A percentile compares a stretch with the other conserved stretches of the same genome.
Evolutionary conservation across 2,329 filamentous ascomycete species (phyloP).

Genomic region (Botryotinia calthae): DNA sequence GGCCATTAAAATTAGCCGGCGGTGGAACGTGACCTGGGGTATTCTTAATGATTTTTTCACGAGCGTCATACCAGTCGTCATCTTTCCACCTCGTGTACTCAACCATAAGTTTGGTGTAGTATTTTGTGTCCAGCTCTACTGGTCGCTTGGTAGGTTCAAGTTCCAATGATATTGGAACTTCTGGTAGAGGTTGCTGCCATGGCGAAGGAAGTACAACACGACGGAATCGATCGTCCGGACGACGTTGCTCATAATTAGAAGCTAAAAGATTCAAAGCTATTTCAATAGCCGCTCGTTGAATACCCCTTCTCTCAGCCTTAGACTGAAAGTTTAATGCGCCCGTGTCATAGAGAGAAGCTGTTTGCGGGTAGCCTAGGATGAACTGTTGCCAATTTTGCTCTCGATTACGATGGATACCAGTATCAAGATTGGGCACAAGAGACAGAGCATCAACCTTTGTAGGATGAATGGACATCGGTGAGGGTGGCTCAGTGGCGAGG

Average conservation of each 20-base stretch:
- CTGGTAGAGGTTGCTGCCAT: conserved; percentile 21
- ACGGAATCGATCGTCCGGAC: conserved; percentile 33
- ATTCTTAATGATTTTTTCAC: background rate
- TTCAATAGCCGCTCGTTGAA: conserved; percentile 34
- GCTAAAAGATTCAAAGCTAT: conserved; percentile 32
- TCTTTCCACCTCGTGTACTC: conserved; percentile 29
- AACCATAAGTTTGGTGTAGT: conserved; percentile 32
- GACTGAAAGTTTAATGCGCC: conserved; percentile 27
- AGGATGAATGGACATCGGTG: background rate
- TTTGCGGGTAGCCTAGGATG: conserved; percentile 11
- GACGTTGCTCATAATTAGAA: conserved; percentile 35
- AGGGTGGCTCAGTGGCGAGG: conserved; percentile 8
- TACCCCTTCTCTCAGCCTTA: conserved; percentile 34
- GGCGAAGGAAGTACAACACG: conserved; percentile 24
- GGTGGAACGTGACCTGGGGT: conserved; percentile 18
- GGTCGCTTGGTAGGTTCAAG: conserved; percentile 32
- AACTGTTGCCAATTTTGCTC: conserved; percentile 6
- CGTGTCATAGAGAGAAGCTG: background rate
- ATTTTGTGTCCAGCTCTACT: conserved; percentile 31
- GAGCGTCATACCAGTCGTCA: conserved; percentile 23
- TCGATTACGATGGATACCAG: background rate
- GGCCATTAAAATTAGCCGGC: conserved; percentile 32
- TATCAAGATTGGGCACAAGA: conserved; percentile 8
- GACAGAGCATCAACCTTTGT: background rate
- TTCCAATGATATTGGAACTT: conserved; percentile 30